Conservation (phyloP, 441 rosid genomes). For the Iberis amara region DNA sequence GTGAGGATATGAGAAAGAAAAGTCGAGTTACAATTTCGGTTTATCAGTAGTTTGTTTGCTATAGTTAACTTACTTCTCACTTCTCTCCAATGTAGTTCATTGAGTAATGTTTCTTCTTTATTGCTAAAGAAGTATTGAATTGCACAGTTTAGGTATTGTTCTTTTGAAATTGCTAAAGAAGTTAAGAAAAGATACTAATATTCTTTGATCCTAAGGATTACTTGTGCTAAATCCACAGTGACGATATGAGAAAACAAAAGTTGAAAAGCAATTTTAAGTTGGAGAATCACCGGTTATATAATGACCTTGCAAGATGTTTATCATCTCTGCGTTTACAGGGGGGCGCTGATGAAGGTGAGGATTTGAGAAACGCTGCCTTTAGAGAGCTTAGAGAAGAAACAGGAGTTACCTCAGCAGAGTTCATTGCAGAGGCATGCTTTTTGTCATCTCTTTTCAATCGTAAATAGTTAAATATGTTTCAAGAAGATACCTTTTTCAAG, state of each 20-base stretch:
- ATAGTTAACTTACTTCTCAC: background rate
- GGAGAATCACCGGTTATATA: background rate
- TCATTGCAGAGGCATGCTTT: slow-evolving; percentile 56
- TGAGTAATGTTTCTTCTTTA: background rate
- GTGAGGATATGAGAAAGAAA: no score
- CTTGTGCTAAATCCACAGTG: background rate
- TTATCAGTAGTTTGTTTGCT: slow-evolving; percentile 11
- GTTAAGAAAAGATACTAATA: background rate
- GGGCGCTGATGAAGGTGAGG: slow-evolving; percentile 65
- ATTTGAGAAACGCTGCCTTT: slow-evolving; percentile 51
- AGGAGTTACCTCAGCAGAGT: slow-evolving; percentile 60
- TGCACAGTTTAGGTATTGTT: background rate
- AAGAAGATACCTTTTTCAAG: background rate
- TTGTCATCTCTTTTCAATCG: slow-evolving; percentile 24
- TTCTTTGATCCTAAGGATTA: background rate
- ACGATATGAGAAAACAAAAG: background rate
- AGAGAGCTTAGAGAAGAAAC: slow-evolving; percentile 79
- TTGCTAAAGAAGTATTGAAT: background rate
- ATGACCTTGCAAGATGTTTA: background rate
- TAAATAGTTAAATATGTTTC: slow-evolving; percentile 16
- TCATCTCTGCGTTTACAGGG: slow-evolving; percentile 35
- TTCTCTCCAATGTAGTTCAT: background rate
- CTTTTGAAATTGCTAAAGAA: background rate
- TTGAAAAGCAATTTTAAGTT: background rate
- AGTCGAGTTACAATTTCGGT: background rate